Evolutionary conservation across 2,329 filamentous ascomycete species (phyloP).

Genomic region (Stemphylium beticola): DNA sequence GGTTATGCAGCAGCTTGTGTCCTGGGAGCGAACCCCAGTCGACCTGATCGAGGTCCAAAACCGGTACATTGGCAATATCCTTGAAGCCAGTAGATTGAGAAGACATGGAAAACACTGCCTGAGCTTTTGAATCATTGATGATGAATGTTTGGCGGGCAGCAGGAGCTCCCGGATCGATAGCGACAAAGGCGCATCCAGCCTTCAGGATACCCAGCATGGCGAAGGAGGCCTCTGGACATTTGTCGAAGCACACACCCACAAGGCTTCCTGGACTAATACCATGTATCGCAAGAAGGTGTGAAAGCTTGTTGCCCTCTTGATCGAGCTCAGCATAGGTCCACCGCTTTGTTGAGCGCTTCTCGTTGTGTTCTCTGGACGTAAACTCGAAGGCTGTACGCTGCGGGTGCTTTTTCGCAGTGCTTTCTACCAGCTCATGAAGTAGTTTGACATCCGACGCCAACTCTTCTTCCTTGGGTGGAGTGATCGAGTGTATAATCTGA

Average conservation of each 20-base stretch:
- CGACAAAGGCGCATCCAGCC: constrained; percentile 79
- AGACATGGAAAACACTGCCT: constrained; percentile 65
- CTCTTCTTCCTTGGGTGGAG: constrained; percentile 63
- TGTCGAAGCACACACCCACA: constrained; percentile 80
- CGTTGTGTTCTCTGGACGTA: constrained; percentile 61
- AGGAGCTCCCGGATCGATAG: constrained; percentile 78
- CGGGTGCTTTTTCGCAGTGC: constrained; percentile 62
- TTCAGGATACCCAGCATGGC: constrained; percentile 83
- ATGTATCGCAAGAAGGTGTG: constrained; percentile 64
- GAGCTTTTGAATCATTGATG: constrained; percentile 72
- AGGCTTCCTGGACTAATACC: constrained; percentile 64
- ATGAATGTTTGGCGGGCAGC: constrained; percentile 78
- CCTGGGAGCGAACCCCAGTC: constrained; percentile 44
- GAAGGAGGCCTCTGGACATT: constrained; percentile 84
- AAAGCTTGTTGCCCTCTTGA: constrained; percentile 72
- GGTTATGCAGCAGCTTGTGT: constrained; percentile 36
- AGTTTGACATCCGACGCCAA: constrained; percentile 66
- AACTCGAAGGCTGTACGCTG: constrained; percentile 76
- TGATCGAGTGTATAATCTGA: constrained; percentile 65
- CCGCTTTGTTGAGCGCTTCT: constrained; percentile 53
- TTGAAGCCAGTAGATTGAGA: constrained; percentile 51
- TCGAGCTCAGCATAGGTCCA: constrained; percentile 83
- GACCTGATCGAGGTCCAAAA: constrained; percentile 57
- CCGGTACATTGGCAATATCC: constrained; percentile 39
- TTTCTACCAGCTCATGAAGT: constrained; percentile 80